phyloP scores from a whole-genome alignment of 108 stramenopile species.

The Cafeteria roenbergensis region DNA sequence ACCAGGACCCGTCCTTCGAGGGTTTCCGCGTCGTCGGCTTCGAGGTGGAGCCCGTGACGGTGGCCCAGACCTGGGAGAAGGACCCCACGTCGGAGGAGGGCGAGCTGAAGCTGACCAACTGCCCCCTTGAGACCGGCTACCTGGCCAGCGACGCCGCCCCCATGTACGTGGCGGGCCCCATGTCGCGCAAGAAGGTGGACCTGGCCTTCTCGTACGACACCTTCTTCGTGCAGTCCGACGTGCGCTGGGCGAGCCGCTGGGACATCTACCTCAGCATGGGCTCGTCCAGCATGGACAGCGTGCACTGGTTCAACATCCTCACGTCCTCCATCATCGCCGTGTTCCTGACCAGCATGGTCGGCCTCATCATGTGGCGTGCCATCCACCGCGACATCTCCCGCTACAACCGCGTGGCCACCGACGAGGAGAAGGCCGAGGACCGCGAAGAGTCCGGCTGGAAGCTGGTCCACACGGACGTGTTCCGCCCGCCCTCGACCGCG shows the following conservation, averaged over 20 bases:
- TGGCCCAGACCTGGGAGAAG: constrained; percentile 55
- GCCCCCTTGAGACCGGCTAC: constrained; percentile 53
- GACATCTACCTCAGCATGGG: constrained; percentile 86
- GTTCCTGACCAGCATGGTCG: constrained; percentile 81
- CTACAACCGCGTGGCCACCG: constrained; percentile 75
- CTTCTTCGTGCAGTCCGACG: constrained; percentile 64
- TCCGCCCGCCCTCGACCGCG: constrained; percentile 74
- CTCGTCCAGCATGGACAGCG: constrained; percentile 73
- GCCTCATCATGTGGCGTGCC: constrained; percentile 82
- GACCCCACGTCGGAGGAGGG: constrained; percentile 59
- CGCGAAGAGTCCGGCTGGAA: constrained; percentile 84
- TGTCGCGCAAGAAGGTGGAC: constrained; percentile 45
- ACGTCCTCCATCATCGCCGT: constrained; percentile 82
- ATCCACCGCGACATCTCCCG: constrained; percentile 78
- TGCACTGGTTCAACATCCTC: constrained; percentile 92
- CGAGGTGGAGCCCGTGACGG: constrained; percentile 75
- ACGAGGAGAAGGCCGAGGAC: constrained; percentile 78
- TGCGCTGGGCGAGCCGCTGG: constrained; percentile 92
- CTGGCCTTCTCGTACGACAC: constrained; percentile 98
- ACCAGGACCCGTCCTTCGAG: constrained; percentile 26
- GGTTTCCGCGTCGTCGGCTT: constrained; percentile 85
- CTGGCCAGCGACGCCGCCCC: background rate
- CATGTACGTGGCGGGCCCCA: constrained; percentile 33
- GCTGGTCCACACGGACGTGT: constrained; percentile 98
- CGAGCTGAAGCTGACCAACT: constrained; percentile 43